These are phyloP conservation scores for Eutrema heterophyllum DNA, from an alignment of 345 rosid genomes.

Conservation along the genomic window DNA sequence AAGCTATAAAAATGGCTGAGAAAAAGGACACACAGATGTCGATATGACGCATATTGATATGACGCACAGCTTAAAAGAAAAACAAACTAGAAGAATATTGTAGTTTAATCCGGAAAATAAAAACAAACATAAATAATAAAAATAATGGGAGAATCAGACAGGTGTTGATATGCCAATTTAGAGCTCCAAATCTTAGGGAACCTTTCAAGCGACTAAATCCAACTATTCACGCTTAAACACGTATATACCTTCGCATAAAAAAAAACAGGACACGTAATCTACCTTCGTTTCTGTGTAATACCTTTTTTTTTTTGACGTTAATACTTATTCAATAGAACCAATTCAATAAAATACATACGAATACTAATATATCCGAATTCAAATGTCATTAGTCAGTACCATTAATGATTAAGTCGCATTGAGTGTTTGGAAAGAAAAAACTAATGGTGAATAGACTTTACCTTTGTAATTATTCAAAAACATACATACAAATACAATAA, in stretches of 20 bases:
- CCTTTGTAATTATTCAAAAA: too few species aligned
- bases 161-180: conserved; percentile 7
- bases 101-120: neutral
- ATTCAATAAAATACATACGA: too few species aligned
- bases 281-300: neutral
- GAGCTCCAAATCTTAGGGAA: conserved; percentile 35
- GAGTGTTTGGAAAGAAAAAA: neutral
- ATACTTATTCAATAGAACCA: neutral
- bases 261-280: conserved; percentile 21
- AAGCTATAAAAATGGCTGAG: conserved; percentile 27
- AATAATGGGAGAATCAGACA: conserved; percentile 14
- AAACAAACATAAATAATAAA: neutral
- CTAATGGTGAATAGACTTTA: neutral
- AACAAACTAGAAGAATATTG: neutral
- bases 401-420: neutral
- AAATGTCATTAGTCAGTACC: neutral
- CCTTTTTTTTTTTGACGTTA: too few species aligned
- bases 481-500: too few species aligned
- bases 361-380: neutral
- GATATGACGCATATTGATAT: conserved; percentile 17
- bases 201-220: conserved; percentile 23
- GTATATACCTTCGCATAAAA: conserved; percentile 9
- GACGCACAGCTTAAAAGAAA: conserved; percentile 16
- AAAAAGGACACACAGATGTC: conserved; percentile 18
- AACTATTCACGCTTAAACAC: conserved; percentile 25